These are phyloP conservation scores for Ajuga reptans DNA, from an alignment of 305 asterid genomes.

Conservation along the genomic window DNA sequence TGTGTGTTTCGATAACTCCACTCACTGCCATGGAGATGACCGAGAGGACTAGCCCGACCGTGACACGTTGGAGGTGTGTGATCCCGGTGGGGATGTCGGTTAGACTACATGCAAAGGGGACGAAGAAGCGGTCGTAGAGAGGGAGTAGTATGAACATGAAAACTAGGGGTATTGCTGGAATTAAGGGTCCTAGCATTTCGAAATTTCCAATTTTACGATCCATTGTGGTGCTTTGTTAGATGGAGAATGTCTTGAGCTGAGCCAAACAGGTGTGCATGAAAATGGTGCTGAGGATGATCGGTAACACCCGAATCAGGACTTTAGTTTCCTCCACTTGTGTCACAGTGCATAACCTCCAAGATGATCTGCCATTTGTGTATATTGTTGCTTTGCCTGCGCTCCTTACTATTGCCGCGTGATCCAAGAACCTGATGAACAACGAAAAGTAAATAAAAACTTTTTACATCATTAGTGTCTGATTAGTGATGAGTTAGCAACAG, in stretches of 20 bases:
- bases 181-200: constrained; percentile 52
- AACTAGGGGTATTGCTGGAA: constrained; percentile 47
- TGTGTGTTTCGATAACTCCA: constrained; percentile 42
- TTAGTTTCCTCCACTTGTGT: constrained; percentile 69
- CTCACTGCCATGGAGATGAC: constrained; percentile 52
- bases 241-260: constrained; percentile 63
- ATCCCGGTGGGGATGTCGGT: constrained; percentile 66
- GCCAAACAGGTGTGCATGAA: constrained; percentile 77
- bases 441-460: too few relatives aligned
- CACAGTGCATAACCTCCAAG: constrained; percentile 51
- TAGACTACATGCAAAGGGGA: constrained; percentile 42
- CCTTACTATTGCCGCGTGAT: constrained; percentile 45
- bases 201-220: constrained; percentile 45
- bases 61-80: constrained; percentile 57
- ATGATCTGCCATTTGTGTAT: constrained; percentile 22
- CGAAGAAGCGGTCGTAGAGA: constrained; percentile 42
- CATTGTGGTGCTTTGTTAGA: constrained; percentile 60
- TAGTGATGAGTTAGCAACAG: too few relatives aligned
- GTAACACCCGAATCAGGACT: constrained; percentile 54
- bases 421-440: constrained; percentile 36
- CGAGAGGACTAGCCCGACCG: constrained; percentile 52
- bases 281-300: constrained; percentile 50
- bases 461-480: too few relatives aligned
- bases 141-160: constrained; percentile 53
- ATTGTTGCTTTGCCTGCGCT: constrained; percentile 12